phyloP scores from a whole-genome alignment of 257 asterid genomes.

The Nicotiana sylvestris region DNA sequence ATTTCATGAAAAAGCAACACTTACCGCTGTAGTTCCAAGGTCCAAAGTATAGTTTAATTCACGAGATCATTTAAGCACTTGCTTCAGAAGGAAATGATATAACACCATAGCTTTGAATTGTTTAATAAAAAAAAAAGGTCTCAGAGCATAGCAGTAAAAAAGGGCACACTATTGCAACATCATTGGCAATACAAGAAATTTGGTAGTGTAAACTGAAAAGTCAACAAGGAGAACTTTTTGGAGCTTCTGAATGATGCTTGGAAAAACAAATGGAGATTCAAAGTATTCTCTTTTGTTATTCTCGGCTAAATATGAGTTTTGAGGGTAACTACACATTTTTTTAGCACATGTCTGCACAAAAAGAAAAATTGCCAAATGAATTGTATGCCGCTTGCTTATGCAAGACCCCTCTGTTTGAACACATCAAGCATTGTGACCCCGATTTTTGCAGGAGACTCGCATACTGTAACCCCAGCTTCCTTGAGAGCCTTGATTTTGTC shows the following conservation, averaged over 20 bases:
- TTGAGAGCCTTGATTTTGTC: constrained; percentile 78
- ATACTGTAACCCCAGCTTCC: constrained; percentile 87
- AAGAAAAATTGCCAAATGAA: not conserved
- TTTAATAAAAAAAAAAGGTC: not conserved
- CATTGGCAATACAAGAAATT: not conserved
- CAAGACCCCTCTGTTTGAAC: constrained; percentile 84
- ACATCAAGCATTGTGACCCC: constrained; percentile 84
- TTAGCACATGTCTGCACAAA: not conserved
- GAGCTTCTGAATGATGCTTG: not conserved
- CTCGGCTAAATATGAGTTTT: constrained; percentile 3
- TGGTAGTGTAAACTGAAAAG: not conserved
- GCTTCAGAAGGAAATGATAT: not conserved
- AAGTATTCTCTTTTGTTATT: not conserved
- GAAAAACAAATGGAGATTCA: not conserved
- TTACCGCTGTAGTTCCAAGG: not conserved
- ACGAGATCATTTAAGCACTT: not conserved
- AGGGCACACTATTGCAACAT: not conserved
- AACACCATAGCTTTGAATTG: not conserved
- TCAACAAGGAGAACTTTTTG: not conserved
- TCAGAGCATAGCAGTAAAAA: not conserved
- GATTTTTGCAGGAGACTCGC: constrained; percentile 91
- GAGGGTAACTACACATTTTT: not conserved
- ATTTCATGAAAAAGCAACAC: not conserved
- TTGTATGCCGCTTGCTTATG: constrained; percentile 24
- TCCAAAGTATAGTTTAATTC: not conserved